Base-by-base conservation (phyloP, 768 basidiomycete species). In the Suillus fuscotomentosus region DNA sequence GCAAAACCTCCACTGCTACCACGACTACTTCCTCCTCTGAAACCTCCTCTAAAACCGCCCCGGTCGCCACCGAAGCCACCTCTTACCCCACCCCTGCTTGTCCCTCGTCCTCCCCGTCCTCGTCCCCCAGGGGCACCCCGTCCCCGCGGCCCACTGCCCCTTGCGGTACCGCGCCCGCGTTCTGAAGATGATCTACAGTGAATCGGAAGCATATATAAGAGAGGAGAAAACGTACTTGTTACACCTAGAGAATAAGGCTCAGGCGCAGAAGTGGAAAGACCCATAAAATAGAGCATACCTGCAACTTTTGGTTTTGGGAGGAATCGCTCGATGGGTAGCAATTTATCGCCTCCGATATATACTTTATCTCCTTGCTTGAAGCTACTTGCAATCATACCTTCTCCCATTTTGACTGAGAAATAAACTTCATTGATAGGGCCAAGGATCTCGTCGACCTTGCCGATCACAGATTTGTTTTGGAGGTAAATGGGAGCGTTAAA, bases 401-500 rank as follows among this genome's bases (percentile, higher is more conserved):
- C 90, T 22, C 89, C 87, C 91, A 98, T 97, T 82, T 99, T 99
- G 68, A 99, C 85, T 3, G 95, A 96, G 74, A 99, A 99, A 78
- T 88, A 99, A 64, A 99, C 95, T 75, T 99, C 95, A 75, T 97
- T 99, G 76, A 99, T 96, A 17, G 97, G 97, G 3, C 97, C 97
- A n/a, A 99, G 86, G 69, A 99, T 99, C 78, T 99, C 97, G 78
- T 99, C 97, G 48, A 99, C 91, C 80, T 97, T 98, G 66, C 97
- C 97, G 66, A 99, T 94, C 68, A 87, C 83, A 11, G 94, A 92
- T 79, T 97, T 99, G 78, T 98, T 97, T 82, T 94, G 89, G 60
- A 99, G 86, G 77, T 97, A 99, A 74, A 99, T 95, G 57, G 97
- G 96, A 0, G 97, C 96, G 76, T 99, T 99, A 86, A 99, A 99